A percentile compares a stretch with the other conserved stretches of the same genome.
These are phyloP conservation scores for Ogataea chonburiensis DNA, from an alignment of 805 yeast species.

Conservation along the genomic window DNA sequence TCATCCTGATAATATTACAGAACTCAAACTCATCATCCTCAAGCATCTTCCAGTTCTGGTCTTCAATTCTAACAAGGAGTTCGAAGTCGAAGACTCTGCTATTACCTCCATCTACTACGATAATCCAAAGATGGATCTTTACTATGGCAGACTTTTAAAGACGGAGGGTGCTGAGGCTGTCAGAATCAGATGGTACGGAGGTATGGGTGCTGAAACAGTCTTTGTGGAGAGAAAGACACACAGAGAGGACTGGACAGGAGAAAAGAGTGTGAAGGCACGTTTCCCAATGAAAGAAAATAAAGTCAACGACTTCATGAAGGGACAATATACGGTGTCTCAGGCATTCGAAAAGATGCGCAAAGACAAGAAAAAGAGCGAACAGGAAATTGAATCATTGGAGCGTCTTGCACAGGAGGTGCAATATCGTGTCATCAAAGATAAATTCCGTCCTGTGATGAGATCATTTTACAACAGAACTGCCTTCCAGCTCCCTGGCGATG, in stretches of 20 bases:
- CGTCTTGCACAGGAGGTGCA: constrained; percentile 92
- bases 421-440: constrained; percentile 79
- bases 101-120: constrained; percentile 97
- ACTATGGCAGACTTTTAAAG: constrained; percentile 90
- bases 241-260: constrained; percentile 99
- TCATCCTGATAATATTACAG: constrained; percentile 97
- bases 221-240: constrained; percentile 98
- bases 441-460: constrained; percentile 90
- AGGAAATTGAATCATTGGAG: constrained; percentile 90
- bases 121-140: constrained; percentile 82
- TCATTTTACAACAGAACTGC: constrained; percentile 98
- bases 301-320: constrained; percentile 79
- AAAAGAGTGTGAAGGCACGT: constrained; percentile 97
- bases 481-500: constrained; percentile 98
- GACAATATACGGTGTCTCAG: constrained; percentile 82
- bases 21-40: constrained; percentile 84
- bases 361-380: constrained; percentile 82
- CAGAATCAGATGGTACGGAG: constrained; percentile 98
- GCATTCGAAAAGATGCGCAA: constrained; percentile 90
- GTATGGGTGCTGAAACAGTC: constrained; percentile 88
- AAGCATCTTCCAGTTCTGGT: constrained; percentile 97
- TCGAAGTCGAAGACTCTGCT: constrained; percentile 91
- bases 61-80: constrained; percentile 94
- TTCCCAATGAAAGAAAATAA: constrained; percentile 89
- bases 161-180: constrained; percentile 99